Evolutionary conservation across 495 filamentous ascomycete genomes (phyloP).

Genomic region (Glutinoglossum americanum): DNA sequence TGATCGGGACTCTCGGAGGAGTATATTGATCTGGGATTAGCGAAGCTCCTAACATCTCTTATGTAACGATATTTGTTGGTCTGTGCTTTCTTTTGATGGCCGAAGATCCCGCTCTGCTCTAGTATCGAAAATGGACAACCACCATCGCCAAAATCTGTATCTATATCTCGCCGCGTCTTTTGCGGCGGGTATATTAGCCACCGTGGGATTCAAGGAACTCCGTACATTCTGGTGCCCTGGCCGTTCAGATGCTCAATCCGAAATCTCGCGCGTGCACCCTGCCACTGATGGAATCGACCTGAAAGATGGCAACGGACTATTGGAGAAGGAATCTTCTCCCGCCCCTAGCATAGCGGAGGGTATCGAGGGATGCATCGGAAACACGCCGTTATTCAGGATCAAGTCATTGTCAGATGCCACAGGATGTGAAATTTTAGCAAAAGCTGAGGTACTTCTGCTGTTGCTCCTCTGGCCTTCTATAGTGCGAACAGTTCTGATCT

Average conservation of each 20-base stretch:
- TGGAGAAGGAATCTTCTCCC: slow-evolving; percentile 8
- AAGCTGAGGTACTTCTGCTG: slow-evolving; percentile 45
- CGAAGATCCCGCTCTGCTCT: no score
- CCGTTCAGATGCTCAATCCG: slow-evolving; percentile 4
- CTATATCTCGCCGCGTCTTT: slow-evolving; percentile 44
- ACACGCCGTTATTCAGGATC: slow-evolving; percentile 78
- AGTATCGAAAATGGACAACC: background rate
- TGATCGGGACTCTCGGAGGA: no score
- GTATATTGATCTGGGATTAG: no score
- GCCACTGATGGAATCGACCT: slow-evolving; percentile 13
- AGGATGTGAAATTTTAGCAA: slow-evolving; percentile 78
- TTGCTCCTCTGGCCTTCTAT: background rate
- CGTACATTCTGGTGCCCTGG: slow-evolving; percentile 37
- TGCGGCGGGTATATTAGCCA: slow-evolving; percentile 45
- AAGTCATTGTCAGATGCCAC: slow-evolving; percentile 79
- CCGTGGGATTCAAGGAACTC: slow-evolving; percentile 51
- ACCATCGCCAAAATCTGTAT: background rate
- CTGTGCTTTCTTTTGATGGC: no score
- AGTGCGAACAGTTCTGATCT: background rate
- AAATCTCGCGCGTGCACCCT: slow-evolving; percentile 1
- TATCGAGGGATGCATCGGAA: slow-evolving; percentile 82
- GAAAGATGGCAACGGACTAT: slow-evolving; percentile 6
- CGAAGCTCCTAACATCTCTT: no score
- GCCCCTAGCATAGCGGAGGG: slow-evolving; percentile 30
- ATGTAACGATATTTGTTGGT: no score